Percentiles rank a stretch among this genome's conserved stretches.
Conservation (phyloP, 257 asterid species). For the Lithospermum erythrorhizon region DNA sequence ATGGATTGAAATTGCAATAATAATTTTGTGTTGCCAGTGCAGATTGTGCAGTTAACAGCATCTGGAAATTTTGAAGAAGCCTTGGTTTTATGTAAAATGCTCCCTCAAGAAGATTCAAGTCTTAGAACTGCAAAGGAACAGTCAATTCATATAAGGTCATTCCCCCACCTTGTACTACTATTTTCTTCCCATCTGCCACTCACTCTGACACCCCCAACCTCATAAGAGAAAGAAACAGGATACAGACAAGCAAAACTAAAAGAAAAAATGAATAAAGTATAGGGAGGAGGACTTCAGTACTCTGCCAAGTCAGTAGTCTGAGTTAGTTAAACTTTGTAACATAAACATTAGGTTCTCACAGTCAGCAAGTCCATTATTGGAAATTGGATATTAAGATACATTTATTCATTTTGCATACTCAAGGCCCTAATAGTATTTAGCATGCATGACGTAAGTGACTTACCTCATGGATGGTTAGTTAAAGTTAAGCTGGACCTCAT, state of each 20-base stretch:
- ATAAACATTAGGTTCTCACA: neutral
- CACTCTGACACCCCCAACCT: neutral
- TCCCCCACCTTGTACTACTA: conserved; percentile 2
- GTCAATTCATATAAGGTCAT: conserved; percentile 88
- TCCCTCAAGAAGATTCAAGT: conserved; percentile 93
- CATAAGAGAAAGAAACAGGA: too few species aligned
- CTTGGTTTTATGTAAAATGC: conserved; percentile 84
- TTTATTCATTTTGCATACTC: neutral
- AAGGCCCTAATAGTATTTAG: neutral
- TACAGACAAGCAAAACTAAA: neutral
- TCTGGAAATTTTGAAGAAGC: conserved; percentile 99
- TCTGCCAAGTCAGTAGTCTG: neutral
- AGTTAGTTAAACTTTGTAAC: neutral
- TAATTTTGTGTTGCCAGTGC: conserved; percentile 23
- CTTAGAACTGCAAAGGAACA: conserved; percentile 93
- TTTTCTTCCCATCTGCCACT: neutral
- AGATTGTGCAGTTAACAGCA: conserved; percentile 98
- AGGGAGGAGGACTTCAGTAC: conserved; percentile 1
- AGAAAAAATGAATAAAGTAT: neutral
- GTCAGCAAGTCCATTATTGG: neutral
- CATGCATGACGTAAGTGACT: neutral
- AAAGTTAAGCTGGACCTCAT: neutral
- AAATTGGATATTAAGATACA: too few species aligned
- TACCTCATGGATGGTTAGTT: neutral
- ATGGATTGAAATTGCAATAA: conserved; percentile 1